Percentiles rank a stretch among this genome's conserved stretches.
Evolutionary conservation across 1,139 yeast genomes (phyloP).

Genomic region (Candida albicans): DNA sequence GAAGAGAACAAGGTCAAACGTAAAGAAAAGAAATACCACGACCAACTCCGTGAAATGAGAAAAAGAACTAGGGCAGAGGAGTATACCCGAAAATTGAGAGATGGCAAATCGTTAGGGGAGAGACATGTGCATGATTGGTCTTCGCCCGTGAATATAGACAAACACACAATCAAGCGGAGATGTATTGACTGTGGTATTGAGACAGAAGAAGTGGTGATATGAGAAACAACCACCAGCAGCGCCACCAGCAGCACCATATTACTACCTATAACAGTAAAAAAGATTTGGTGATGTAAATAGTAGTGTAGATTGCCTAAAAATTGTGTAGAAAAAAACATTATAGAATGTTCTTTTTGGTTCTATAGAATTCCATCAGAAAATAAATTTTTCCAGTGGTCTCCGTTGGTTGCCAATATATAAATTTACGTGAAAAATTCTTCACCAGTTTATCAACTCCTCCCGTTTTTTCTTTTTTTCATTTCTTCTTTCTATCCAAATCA

Average conservation of each 20-base stretch:
- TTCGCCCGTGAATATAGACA: slow-evolving; percentile 43
- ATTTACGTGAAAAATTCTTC: slow-evolving; percentile 2
- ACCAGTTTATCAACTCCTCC: background rate
- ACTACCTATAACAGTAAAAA: too few species aligned
- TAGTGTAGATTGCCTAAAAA: background rate
- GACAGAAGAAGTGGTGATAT: slow-evolving; percentile 58
- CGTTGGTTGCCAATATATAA: slow-evolving; percentile 6
- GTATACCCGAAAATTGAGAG: slow-evolving; percentile 66
- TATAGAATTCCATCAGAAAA: slow-evolving; percentile 6
- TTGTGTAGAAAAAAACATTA: background rate
- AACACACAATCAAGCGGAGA: slow-evolving; percentile 52
- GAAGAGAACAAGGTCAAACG: slow-evolving; percentile 71
- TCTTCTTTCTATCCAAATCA: background rate
- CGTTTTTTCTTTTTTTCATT: background rate
- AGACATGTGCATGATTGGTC: slow-evolving; percentile 82
- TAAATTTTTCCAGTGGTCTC: slow-evolving; percentile 1
- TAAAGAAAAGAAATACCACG: slow-evolving; percentile 76
- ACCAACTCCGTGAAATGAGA: slow-evolving; percentile 79
- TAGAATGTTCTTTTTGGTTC: slow-evolving; percentile 5
- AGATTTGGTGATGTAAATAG: too few species aligned
- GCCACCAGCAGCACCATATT: too few species aligned
- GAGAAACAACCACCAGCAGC: background rate
- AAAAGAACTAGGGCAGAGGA: slow-evolving; percentile 92
- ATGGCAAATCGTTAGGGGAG: slow-evolving; percentile 51
- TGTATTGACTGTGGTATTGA: slow-evolving; percentile 86